A percentile compares a stretch with the other conserved stretches of the same genome.
phyloP scores from a whole-genome alignment of 2,329 filamentous ascomycete genomes.

The Talaromyces amestolkiae region DNA sequence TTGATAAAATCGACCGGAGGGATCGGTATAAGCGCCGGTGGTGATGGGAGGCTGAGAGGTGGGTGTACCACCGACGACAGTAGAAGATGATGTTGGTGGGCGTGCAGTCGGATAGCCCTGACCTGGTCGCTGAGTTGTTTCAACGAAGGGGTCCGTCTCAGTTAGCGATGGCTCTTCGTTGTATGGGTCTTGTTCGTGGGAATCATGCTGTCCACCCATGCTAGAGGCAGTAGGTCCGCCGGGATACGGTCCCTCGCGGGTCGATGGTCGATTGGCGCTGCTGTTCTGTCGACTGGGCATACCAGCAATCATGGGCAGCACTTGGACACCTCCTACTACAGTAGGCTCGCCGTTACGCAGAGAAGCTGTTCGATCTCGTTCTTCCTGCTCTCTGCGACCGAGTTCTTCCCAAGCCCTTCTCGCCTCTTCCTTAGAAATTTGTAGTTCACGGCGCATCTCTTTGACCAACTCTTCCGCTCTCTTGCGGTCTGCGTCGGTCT shows the following conservation, averaged over 20 bases:
- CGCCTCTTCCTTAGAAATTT: slow-evolving; percentile 94
- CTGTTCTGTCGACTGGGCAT: slow-evolving; percentile 57
- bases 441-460: slow-evolving; percentile 88
- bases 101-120: slow-evolving; percentile 36
- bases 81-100: slow-evolving; percentile 31
- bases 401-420: slow-evolving; percentile 96
- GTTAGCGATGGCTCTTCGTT: slow-evolving; percentile 56
- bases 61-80: slow-evolving; percentile 27
- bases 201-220: slow-evolving; percentile 31
- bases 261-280: slow-evolving; percentile 44
- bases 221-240: slow-evolving; percentile 34
- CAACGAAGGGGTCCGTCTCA: slow-evolving; percentile 62
- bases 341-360: slow-evolving; percentile 84
- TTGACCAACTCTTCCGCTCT: slow-evolving; percentile 73
- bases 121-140: slow-evolving; percentile 30
- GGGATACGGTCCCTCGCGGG: slow-evolving; percentile 46
- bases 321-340: slow-evolving; percentile 87
- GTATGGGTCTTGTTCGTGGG: slow-evolving; percentile 46
- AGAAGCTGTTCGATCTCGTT: slow-evolving; percentile 81
- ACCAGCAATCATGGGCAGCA: slow-evolving; percentile 84
- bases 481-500: slow-evolving; percentile 65
- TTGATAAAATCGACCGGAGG: slow-evolving; percentile 38
- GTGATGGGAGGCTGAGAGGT: slow-evolving; percentile 23
- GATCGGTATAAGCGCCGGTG: slow-evolving; percentile 21
- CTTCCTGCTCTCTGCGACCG: slow-evolving; percentile 86